Conservation (phyloP, 2,329 filamentous ascomycete genomes). For the Colletotrichum gigasporum region DNA sequence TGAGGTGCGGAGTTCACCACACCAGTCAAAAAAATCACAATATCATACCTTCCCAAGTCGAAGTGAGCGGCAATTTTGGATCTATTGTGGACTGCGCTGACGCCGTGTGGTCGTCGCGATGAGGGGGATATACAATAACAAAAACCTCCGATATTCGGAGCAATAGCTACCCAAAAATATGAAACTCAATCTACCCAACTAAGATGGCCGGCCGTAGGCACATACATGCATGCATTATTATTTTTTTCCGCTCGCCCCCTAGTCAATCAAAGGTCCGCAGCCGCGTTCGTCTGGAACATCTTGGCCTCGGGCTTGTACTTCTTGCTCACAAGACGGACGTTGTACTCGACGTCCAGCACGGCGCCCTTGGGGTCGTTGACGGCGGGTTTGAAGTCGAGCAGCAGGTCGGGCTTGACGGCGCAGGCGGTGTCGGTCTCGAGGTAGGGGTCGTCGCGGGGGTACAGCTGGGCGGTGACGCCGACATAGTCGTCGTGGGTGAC, state of each 20-base stretch:
- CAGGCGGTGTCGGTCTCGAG: conserved; percentile 51
- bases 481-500: conserved; percentile 63
- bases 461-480: conserved; percentile 74
- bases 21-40: neutral
- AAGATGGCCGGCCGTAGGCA: neutral
- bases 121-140: neutral
- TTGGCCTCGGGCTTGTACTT: conserved; percentile 36
- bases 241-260: too few relatives aligned
- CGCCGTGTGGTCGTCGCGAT: conserved; percentile 5
- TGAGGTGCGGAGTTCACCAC: neutral
- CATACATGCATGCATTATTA: neutral
- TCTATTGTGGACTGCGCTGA: conserved; percentile 5
- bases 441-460: conserved; percentile 67
- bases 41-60: neutral
- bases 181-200: neutral
- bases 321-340: conserved; percentile 37
- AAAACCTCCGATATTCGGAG: conserved; percentile 6
- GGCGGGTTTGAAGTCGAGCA: conserved; percentile 55
- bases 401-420: conserved; percentile 47
- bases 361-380: conserved; percentile 44
- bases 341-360: conserved; percentile 42
- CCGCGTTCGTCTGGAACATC: conserved; percentile 34
- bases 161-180: neutral
- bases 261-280: conserved; percentile 32
- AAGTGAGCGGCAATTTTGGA: neutral